These are phyloP conservation scores for Dothiorella sarmentorum DNA, from an alignment of 2,329 filamentous ascomycete species.

Conservation along the genomic window DNA sequence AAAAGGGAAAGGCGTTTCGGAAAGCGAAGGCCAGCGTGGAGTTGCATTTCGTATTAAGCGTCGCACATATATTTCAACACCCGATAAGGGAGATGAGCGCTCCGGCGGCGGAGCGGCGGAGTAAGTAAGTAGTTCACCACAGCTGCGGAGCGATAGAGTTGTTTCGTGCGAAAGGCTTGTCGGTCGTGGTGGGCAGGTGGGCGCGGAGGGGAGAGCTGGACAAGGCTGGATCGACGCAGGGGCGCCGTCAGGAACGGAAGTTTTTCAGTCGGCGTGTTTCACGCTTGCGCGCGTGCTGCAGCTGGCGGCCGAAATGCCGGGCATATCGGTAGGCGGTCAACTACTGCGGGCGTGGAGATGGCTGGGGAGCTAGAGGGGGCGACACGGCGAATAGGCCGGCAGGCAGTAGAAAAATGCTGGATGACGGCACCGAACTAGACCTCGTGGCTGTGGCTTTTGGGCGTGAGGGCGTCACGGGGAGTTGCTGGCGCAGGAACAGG, in stretches of 20 bases:
- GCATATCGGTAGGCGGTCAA: neutral
- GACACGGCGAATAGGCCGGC: no score
- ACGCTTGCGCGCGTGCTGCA: neutral
- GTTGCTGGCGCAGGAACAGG: neutral
- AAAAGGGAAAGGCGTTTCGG: slow-evolving; percentile 2
- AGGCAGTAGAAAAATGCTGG: no score
- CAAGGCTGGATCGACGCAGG: slow-evolving; percentile 9
- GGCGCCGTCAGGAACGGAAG: neutral
- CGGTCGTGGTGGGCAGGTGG: neutral
- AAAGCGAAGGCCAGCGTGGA: neutral
- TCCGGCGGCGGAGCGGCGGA: neutral
- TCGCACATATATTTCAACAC: neutral
- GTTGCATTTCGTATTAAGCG: neutral
- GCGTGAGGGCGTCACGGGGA: neutral
- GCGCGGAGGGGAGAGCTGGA: neutral
- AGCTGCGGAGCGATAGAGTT: neutral
- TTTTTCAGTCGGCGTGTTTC: slow-evolving; percentile 1
- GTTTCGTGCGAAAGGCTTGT: slow-evolving; percentile 6
- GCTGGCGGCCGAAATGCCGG: neutral
- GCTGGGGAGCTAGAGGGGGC: no score
- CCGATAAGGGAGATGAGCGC: slow-evolving; percentile 7
- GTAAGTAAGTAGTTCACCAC: no score
- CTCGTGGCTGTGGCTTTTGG: slow-evolving; percentile 4
- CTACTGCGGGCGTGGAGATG: neutral
- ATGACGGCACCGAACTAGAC: neutral